Evolutionary conservation across 2,329 filamentous ascomycete genomes (phyloP).

Genomic region (Thielaviopsis musarum): DNA sequence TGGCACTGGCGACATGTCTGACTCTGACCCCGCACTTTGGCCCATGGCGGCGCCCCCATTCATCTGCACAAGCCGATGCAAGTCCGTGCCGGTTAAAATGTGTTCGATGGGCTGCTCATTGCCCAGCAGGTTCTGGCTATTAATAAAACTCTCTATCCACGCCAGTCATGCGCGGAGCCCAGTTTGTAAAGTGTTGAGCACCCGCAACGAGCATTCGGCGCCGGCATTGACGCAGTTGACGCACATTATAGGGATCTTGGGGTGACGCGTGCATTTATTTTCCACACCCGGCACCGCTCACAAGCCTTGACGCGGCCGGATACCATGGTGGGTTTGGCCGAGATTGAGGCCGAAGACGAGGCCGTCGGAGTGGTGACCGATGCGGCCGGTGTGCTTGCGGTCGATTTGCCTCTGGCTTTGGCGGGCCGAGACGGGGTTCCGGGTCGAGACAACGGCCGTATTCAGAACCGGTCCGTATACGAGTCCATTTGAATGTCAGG

Average conservation of each 20-base stretch:
- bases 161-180: not conserved
- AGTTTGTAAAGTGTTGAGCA: constrained; percentile 4
- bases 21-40: not conserved
- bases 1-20: not conserved
- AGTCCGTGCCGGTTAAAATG: constrained; percentile 3
- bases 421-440: constrained; percentile 1
- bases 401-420: not conserved
- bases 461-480: constrained; percentile 9
- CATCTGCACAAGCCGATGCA: not conserved
- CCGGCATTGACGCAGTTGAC: constrained; percentile 8
- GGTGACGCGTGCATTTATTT: constrained; percentile 7
- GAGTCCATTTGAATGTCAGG: not conserved
- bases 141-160: constrained; percentile 6
- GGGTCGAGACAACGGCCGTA: constrained; percentile 3
- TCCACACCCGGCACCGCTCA: constrained; percentile 7
- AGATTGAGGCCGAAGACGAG: not conserved
- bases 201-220: constrained; percentile 7
- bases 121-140: not conserved
- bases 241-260: constrained; percentile 5
- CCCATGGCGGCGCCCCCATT: not conserved
- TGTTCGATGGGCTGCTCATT: constrained; percentile 4
- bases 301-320: constrained; percentile 5
- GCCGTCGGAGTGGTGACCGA: not conserved
- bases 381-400: not conserved
- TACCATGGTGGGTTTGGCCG: not conserved